These are phyloP conservation scores for Melastoma candidum DNA, from an alignment of 441 rosid species.

Conservation along the genomic window DNA sequence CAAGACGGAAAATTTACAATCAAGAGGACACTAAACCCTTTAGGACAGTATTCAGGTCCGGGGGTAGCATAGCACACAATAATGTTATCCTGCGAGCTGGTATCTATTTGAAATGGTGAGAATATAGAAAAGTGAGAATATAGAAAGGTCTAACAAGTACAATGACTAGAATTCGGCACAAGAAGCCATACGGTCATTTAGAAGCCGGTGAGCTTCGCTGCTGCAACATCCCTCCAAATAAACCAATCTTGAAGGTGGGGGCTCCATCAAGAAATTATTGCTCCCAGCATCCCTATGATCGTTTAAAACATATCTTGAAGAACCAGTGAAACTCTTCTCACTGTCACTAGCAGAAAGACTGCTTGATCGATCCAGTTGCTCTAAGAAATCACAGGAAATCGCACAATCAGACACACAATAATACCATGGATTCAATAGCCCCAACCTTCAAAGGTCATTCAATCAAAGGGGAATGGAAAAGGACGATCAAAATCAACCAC, in stretches of 20 bases:
- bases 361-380: constrained; percentile 30
- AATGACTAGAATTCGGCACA: background rate
- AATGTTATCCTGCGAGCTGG: background rate
- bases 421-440: background rate
- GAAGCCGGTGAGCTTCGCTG: constrained; percentile 46
- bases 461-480: too few species aligned
- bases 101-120: background rate
- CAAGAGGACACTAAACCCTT: too few species aligned
- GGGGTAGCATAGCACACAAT: too few species aligned
- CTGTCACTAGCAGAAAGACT: constrained; percentile 34
- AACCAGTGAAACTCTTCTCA: constrained; percentile 33
- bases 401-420: constrained; percentile 1
- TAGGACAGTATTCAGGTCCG: too few species aligned
- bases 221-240: constrained; percentile 43
- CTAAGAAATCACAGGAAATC: constrained; percentile 18
- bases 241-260: constrained; percentile 25
- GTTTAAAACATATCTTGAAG: constrained; percentile 22
- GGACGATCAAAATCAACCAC: too few species aligned
- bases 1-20: too few species aligned
- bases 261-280: constrained; percentile 18
- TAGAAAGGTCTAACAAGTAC: background rate
- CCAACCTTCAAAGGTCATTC: too few species aligned
- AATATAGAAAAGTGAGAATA: background rate
- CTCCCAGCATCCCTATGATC: constrained; percentile 34
- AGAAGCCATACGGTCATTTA: constrained; percentile 40